These are phyloP conservation scores for Penicillium simplicissimum DNA, from an alignment of 495 filamentous ascomycete genomes.

Conservation along the genomic window DNA sequence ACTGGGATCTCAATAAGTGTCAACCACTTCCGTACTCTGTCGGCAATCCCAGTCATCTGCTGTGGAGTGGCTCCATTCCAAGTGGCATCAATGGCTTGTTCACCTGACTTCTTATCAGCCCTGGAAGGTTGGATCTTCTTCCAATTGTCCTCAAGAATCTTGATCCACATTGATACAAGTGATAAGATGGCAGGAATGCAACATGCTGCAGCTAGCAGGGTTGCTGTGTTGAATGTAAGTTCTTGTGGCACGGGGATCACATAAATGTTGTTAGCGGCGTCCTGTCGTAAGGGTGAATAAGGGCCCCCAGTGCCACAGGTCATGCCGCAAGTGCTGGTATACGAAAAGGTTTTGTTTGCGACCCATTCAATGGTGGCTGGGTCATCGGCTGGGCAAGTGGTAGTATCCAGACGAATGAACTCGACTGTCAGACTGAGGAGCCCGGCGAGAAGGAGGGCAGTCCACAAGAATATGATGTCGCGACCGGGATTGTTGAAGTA, in stretches of 20 bases:
- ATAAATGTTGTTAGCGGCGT: constrained; percentile 53
- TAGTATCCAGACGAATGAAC: constrained; percentile 52
- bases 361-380: constrained; percentile 36
- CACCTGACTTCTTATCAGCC: constrained; percentile 23
- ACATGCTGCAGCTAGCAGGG: constrained; percentile 58
- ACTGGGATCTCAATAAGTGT: constrained; percentile 54
- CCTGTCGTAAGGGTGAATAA: constrained; percentile 48
- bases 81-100: constrained; percentile 51
- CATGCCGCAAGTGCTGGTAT: constrained; percentile 31
- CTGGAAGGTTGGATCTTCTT: constrained; percentile 36
- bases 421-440: constrained; percentile 58
- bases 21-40: constrained; percentile 42
- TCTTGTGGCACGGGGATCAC: constrained; percentile 53
- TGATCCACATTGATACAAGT: constrained; percentile 58
- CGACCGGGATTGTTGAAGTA: constrained; percentile 61
- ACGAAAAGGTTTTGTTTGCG: constrained; percentile 32
- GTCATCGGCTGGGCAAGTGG: constrained; percentile 40
- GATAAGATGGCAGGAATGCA: constrained; percentile 60
- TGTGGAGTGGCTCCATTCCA: constrained; percentile 50
- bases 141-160: constrained; percentile 59
- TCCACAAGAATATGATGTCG: constrained; percentile 64
- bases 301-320: constrained; percentile 46
- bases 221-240: constrained; percentile 54
- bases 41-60: constrained; percentile 50
- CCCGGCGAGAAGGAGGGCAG: constrained; percentile 54